A percentile compares a stretch with the other conserved stretches of the same genome.
phyloP scores from a whole-genome alignment of 73 alveolate species.

The Blepharisma stoltei region DNA sequence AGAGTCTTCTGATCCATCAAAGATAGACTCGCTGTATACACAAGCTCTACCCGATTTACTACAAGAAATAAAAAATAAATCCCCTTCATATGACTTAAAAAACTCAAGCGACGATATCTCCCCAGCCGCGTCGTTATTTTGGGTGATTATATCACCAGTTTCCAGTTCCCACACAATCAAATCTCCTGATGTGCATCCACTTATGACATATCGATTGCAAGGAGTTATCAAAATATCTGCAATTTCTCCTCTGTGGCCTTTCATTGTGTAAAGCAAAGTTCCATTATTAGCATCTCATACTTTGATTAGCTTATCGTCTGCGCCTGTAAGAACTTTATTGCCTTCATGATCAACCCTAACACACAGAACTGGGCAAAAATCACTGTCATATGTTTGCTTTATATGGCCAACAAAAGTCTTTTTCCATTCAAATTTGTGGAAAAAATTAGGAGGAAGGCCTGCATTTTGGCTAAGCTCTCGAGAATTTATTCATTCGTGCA shows the following conservation, averaged over 20 bases:
- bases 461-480: too few relatives aligned
- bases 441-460: not conserved
- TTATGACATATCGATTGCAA: not conserved
- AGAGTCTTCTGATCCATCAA: not conserved
- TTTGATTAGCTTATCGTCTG: constrained; percentile 3
- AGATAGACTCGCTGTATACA: not conserved
- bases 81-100: not conserved
- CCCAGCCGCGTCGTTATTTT: not conserved
- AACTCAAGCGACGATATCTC: not conserved
- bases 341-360: too few relatives aligned
- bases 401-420: constrained; percentile 17
- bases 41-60: not conserved
- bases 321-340: too few relatives aligned
- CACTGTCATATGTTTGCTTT: not conserved
- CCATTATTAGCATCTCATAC: constrained; percentile 9
- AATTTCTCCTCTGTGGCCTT: not conserved
- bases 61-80: not conserved
- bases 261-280: not conserved
- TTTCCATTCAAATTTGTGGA: not conserved
- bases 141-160: not conserved
- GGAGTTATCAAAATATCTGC: not conserved
- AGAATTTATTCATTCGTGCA: too few relatives aligned
- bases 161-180: not conserved
- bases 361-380: too few relatives aligned
- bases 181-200: not conserved